These are phyloP conservation scores for Cornus suecica DNA, from an alignment of 148 eudicot species.

Conservation along the genomic window DNA sequence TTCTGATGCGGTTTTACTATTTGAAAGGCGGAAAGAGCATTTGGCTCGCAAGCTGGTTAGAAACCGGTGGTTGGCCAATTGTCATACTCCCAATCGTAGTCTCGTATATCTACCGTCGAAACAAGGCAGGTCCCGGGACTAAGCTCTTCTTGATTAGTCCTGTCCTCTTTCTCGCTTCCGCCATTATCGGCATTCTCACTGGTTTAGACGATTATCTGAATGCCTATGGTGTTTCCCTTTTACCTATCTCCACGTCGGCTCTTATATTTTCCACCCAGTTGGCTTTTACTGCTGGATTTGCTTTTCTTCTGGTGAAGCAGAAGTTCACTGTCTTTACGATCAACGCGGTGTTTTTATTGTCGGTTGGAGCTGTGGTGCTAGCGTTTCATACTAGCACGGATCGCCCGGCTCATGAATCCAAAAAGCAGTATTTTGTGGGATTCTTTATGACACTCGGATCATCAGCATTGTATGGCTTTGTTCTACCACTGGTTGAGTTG, in stretches of 20 bases:
- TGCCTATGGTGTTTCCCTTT: slow-evolving; percentile 8
- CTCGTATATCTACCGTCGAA: not conserved
- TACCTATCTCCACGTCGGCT: slow-evolving; percentile 8
- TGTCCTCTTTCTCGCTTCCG: not conserved
- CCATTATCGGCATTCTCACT: not conserved
- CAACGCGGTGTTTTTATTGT: slow-evolving; percentile 1
- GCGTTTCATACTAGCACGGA: slow-evolving; percentile 7
- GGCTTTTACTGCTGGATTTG: slow-evolving; percentile 12
- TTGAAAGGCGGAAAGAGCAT: slow-evolving; percentile 7
- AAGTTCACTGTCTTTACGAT: not conserved
- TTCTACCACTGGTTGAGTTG: slow-evolving; percentile 2
- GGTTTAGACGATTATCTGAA: not conserved
- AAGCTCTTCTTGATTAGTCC: not conserved
- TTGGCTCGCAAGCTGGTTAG: slow-evolving; percentile 9
- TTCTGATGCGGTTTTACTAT: slow-evolving; percentile 8
- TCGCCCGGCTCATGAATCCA: not conserved
- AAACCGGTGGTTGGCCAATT: slow-evolving; percentile 13
- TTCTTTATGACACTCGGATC: slow-evolving; percentile 9
- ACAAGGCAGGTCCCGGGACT: not conserved
- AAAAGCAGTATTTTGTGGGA: slow-evolving; percentile 3
- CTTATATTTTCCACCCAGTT: slow-evolving; percentile 7
- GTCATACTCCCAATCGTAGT: not conserved
- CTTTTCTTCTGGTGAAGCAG: slow-evolving; percentile 10
- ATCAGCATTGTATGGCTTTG: slow-evolving; percentile 8
- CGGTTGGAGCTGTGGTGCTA: slow-evolving; percentile 2